These are phyloP conservation scores for Chaetoceros tenuissimus DNA, from an alignment of 108 stramenopile genomes.

Conservation along the genomic window DNA sequence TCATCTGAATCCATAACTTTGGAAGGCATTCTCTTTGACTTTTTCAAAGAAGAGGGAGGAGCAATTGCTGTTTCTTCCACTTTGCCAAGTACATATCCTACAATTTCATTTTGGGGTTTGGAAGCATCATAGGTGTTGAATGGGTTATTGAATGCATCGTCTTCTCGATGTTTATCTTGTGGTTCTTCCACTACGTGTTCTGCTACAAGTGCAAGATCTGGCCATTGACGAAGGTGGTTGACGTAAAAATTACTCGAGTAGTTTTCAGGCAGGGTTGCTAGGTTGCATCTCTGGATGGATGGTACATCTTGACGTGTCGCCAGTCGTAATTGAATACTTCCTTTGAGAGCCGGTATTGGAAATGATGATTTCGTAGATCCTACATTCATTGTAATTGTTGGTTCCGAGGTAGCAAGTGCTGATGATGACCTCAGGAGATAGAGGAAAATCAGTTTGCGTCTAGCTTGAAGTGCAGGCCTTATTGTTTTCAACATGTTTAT, in stretches of 20 bases:
- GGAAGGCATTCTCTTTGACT: slow-evolving; percentile 10
- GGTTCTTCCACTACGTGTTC: slow-evolving; percentile 35
- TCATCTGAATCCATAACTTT: slow-evolving; percentile 1
- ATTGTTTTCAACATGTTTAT: too few species aligned
- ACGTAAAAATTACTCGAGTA: slow-evolving; percentile 77
- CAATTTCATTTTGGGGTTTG: slow-evolving; percentile 45
- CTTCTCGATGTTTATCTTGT: neutral
- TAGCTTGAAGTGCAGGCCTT: slow-evolving; percentile 3
- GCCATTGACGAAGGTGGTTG: slow-evolving; percentile 76
- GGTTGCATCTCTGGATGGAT: slow-evolving; percentile 69
- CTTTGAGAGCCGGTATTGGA: slow-evolving; percentile 13
- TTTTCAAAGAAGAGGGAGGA: slow-evolving; percentile 10
- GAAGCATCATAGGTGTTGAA: neutral
- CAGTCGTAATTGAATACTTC: slow-evolving; percentile 57
- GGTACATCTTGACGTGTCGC: slow-evolving; percentile 66
- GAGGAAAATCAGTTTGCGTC: slow-evolving; percentile 10
- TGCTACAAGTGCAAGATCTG: slow-evolving; percentile 72
- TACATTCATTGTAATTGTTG: neutral
- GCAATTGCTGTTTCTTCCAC: slow-evolving; percentile 47
- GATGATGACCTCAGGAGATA: slow-evolving; percentile 8
- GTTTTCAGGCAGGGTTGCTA: slow-evolving; percentile 85
- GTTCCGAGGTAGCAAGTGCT: neutral
- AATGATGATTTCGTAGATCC: neutral
- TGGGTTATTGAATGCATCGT: neutral
- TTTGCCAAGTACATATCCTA: slow-evolving; percentile 83